phyloP scores from a whole-genome alignment of 1,284 basidiomycete species.

The Irpex sp. region DNA sequence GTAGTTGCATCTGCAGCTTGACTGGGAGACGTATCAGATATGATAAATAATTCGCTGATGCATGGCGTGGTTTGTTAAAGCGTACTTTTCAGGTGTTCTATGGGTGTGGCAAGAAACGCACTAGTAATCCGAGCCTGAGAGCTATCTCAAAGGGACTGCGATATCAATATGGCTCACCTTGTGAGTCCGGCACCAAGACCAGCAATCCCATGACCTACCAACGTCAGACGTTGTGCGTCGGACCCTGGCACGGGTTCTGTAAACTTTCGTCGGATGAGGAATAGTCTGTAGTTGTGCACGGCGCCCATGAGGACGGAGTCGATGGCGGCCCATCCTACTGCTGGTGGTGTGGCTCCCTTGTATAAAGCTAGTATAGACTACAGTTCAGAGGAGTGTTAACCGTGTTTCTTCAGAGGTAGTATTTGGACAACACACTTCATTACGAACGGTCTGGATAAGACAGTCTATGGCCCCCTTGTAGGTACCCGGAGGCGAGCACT shows the following conservation, averaged over 20 bases:
- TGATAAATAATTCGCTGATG: slow-evolving; percentile 1
- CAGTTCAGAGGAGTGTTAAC: not conserved
- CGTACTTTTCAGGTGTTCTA: slow-evolving; percentile 67
- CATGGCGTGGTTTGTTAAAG: not conserved
- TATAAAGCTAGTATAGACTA: slow-evolving; percentile 44
- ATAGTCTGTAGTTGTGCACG: slow-evolving; percentile 67
- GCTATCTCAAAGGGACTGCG: not conserved
- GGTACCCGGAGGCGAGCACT: slow-evolving; percentile 62
- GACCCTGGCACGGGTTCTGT: slow-evolving; percentile 44
- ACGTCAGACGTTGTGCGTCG: slow-evolving; percentile 42
- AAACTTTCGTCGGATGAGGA: slow-evolving; percentile 48
- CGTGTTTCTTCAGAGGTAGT: not conserved
- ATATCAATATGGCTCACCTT: slow-evolving; percentile 35
- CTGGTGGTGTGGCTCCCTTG: slow-evolving; percentile 71
- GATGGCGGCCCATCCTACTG: slow-evolving; percentile 72
- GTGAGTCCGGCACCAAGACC: slow-evolving; percentile 75
- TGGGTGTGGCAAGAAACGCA: slow-evolving; percentile 62
- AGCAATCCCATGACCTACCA: slow-evolving; percentile 60
- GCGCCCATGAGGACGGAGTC: slow-evolving; percentile 75
- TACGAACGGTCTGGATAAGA: slow-evolving; percentile 52
- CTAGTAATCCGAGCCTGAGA: slow-evolving; percentile 25
- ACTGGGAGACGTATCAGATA: slow-evolving; percentile 31
- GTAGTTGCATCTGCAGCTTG: slow-evolving; percentile 71
- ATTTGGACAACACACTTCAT: slow-evolving; percentile 43
- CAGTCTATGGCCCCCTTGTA: slow-evolving; percentile 67